A percentile compares a stretch with the other conserved stretches of the same genome.
Evolutionary conservation across 306 rosid species (phyloP).

Genomic region (Cyamopsis tetragonoloba): DNA sequence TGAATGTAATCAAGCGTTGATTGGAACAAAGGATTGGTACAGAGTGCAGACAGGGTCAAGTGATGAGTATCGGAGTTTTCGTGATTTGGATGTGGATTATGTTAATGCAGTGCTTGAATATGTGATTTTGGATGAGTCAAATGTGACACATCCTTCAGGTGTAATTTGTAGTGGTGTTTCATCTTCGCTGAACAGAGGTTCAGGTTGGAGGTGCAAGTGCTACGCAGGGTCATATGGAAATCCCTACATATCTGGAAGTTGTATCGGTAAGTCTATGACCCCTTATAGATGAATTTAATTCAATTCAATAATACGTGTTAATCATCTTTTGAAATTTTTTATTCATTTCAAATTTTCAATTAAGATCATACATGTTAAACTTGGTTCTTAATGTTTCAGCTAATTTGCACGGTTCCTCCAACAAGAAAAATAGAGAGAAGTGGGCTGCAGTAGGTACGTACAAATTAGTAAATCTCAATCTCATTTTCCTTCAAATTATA

Average conservation of each 20-base stretch:
- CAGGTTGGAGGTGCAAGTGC: background rate
- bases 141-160: background rate
- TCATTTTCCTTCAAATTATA: background rate
- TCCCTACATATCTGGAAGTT: background rate
- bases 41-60: too few species aligned
- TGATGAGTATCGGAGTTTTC: background rate
- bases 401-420: background rate
- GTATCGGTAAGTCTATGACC: background rate
- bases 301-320: too few species aligned
- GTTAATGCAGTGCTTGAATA: conserved; percentile 26
- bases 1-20: conserved; percentile 14
- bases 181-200: background rate
- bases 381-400: background rate
- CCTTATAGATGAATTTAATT: too few species aligned
- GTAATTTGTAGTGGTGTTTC: background rate
- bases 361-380: background rate
- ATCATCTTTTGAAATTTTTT: too few species aligned
- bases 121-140: background rate
- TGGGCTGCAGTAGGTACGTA: conserved; percentile 3
- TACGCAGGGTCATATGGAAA: background rate
- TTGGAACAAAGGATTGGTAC: background rate
- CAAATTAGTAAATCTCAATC: background rate
- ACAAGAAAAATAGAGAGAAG: background rate
- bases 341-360: too few species aligned
- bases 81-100: background rate